Evolutionary conservation across 352 stramenopile genomes (phyloP).

Genomic region (Globisporangium radiosum): DNA sequence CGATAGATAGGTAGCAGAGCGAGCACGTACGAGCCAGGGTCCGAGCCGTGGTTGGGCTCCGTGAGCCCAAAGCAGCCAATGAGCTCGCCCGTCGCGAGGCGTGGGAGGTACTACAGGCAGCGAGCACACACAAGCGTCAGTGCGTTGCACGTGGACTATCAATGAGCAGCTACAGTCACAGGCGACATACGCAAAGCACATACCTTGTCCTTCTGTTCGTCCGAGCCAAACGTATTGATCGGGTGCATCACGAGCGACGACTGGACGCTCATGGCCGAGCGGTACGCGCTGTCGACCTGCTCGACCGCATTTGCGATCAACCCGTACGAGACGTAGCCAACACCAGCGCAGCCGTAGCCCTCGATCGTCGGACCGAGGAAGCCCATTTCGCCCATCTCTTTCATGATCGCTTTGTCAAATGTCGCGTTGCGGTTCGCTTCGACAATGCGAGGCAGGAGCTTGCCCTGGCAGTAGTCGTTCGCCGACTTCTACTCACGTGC

Average conservation of each 20-base stretch:
- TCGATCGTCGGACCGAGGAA: slow-evolving; percentile 93
- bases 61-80: slow-evolving; percentile 98
- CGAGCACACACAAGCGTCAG: slow-evolving; percentile 2
- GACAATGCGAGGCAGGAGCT: slow-evolving; percentile 92
- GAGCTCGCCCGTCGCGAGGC: slow-evolving; percentile 91
- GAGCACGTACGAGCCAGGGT: slow-evolving; percentile 80
- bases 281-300: slow-evolving; percentile 94
- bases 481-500: slow-evolving; percentile 73
- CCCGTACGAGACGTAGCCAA: slow-evolving; percentile 96
- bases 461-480: slow-evolving; percentile 90
- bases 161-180: too few species aligned
- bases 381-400: slow-evolving; percentile 91
- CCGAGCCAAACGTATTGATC: slow-evolving; percentile 96
- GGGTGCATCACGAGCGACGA: slow-evolving; percentile 97
- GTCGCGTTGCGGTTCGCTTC: slow-evolving; percentile 92
- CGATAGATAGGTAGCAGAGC: not conserved
- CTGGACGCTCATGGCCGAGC: slow-evolving; percentile 97
- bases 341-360: slow-evolving; percentile 92
- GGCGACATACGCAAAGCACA: not conserved
- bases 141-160: too few species aligned
- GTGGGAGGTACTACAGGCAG: slow-evolving; percentile 85
- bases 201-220: slow-evolving; percentile 94
- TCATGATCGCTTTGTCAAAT: slow-evolving; percentile 94
- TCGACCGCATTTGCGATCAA: slow-evolving; percentile 96
- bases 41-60: slow-evolving; percentile 96